A percentile compares a stretch with the other conserved stretches of the same genome.
Conservation (phyloP, 768 basidiomycete species). For the Russula brevipes region DNA sequence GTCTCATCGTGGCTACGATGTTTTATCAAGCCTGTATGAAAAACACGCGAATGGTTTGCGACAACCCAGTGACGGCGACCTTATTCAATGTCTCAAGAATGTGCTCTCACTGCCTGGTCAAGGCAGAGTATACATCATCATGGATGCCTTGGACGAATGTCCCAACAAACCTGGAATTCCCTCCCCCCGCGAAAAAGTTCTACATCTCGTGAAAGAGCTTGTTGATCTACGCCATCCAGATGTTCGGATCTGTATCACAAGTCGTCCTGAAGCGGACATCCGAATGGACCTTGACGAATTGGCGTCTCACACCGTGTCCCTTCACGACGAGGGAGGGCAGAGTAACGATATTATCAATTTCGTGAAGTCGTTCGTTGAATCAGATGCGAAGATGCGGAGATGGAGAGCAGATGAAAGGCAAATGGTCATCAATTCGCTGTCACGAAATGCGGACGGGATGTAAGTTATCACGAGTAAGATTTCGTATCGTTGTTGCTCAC, state of each 20-base stretch:
- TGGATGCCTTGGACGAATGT: conserved; percentile 10
- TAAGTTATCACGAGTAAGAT: background rate
- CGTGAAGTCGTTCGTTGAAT: background rate
- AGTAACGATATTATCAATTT: background rate
- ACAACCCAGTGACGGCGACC: background rate
- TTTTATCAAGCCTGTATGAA: background rate
- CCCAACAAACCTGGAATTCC: background rate
- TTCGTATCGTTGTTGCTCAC: background rate
- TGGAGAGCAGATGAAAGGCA: background rate
- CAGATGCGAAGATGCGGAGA: background rate
- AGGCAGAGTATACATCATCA: background rate
- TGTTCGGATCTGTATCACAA: background rate
- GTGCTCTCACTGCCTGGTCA: background rate
- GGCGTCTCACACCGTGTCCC: background rate
- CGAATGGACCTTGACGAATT: background rate
- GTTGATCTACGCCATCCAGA: background rate
- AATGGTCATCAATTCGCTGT: background rate
- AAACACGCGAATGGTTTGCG: background rate
- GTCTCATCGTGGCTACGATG: background rate
- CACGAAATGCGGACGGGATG: background rate
- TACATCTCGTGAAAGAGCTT: background rate
- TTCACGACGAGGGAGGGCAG: background rate
- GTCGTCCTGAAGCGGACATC: conserved; percentile 1
- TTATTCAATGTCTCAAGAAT: background rate
- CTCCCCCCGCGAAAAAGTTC: background rate